Percentiles rank a stretch among this genome's conserved stretches.
Conservation (phyloP, 257 asterid genomes). For the Agastache rugosa region DNA sequence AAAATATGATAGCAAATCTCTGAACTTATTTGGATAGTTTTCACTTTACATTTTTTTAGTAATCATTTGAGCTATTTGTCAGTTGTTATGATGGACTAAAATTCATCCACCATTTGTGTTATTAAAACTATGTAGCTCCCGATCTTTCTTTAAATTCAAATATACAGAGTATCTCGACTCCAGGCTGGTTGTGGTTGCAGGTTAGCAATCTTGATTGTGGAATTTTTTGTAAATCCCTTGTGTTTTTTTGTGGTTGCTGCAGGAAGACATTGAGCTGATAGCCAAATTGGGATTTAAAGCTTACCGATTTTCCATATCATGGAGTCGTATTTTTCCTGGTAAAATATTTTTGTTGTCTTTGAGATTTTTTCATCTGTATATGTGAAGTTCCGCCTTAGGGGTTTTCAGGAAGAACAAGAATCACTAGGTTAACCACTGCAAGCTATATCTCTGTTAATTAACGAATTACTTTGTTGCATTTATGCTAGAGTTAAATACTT, state of each 20-base stretch:
- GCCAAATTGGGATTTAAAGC: slow-evolving; percentile 61
- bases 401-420: background rate
- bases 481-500: slow-evolving; percentile 18
- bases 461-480: background rate
- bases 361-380: background rate
- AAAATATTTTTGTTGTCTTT: slow-evolving; percentile 8
- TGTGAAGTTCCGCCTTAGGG: background rate
- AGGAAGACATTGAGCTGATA: slow-evolving; percentile 65
- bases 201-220: slow-evolving; percentile 28
- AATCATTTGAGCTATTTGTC: background rate
- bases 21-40: slow-evolving; percentile 15
- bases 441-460: slow-evolving; percentile 20
- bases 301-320: slow-evolving; percentile 62
- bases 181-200: slow-evolving; percentile 21
- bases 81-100: background rate
- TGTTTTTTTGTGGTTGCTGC: slow-evolving; percentile 26
- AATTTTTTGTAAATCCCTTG: slow-evolving; percentile 10
- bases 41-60: background rate
- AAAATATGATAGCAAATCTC: background rate
- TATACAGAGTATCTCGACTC: slow-evolving; percentile 1
- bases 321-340: slow-evolving; percentile 67
- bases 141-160: background rate
- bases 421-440: background rate
- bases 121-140: background rate
- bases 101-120: background rate